Evolutionary conservation across 2,329 filamentous ascomycete genomes (phyloP), one percentile per base, ranked within the genome.

Genomic region (Colletotrichum caudatum): DNA sequence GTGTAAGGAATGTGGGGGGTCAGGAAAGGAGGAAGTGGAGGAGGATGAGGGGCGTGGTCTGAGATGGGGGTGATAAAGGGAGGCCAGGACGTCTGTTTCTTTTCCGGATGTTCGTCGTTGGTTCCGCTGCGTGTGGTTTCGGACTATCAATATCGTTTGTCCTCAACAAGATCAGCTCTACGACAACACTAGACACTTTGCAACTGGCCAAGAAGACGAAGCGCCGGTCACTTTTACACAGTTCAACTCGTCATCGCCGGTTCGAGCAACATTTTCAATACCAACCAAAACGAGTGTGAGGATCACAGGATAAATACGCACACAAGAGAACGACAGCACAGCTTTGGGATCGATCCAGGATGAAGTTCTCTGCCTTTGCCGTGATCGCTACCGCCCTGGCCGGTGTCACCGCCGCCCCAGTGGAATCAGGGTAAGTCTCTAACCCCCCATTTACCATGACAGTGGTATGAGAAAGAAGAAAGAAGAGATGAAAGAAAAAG

Each of bases 301-400:
- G 9, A 18, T 18, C 41, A 12, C n/a, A 9, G 26, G 14, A 41
- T 9, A 46, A 14, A 26, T 6, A 29, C 12, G 33, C 23, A 46
- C 37, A 29, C 16, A 35, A 5, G 29, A 51, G 29, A 51, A 58
- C 64, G 29, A 39, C 39, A 16, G 16, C 39, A 41, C 14, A 60
- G 18, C 35, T 11, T 33, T 35, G 6, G 23, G 20, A 48, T 48
- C 60, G 23, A 33, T 11, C 20, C 37, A 64, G 20, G 4, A 71
- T 71, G 69, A 71, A 69, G 53, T 44, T 71, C n/a, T 64, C 69
- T 33, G 53, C 59, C 53, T 11, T 69, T 59, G 65, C 59, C n/a
- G 14, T 64, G 46, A 23, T 69, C 35, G 61, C 54, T n/a, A 46
- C 65, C n/a, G 65, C 65, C n/a, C 53, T 58, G 14, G 64, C 46